These are phyloP conservation scores for Stenogyne calaminthoides DNA, from an alignment of 305 asterid species.

Conservation along the genomic window DNA sequence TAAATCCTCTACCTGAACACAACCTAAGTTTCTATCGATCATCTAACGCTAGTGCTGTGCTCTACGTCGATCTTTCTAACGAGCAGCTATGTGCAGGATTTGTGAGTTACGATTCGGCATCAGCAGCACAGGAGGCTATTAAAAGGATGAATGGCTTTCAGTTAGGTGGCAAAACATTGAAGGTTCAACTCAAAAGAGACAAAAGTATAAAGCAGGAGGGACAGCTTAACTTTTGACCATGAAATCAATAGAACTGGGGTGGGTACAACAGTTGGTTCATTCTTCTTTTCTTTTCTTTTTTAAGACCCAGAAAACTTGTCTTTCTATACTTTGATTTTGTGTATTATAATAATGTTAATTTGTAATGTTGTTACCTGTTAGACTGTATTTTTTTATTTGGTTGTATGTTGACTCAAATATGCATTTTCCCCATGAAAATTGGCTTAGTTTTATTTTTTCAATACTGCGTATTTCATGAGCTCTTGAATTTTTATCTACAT, in stretches of 20 bases:
- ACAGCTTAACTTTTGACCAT: slow-evolving; percentile 18
- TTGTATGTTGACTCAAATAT: not conserved
- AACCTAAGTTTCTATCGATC: slow-evolving; percentile 38
- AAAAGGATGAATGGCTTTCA: slow-evolving; percentile 81
- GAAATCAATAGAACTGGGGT: slow-evolving; percentile 16
- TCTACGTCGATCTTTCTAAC: slow-evolving; percentile 7
- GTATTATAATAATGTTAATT: slow-evolving; percentile 36
- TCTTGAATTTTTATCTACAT: too few relatives aligned
- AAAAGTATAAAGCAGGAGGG: slow-evolving; percentile 48
- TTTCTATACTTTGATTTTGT: slow-evolving; percentile 35
- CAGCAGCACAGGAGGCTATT: slow-evolving; percentile 83
- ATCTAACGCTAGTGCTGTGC: not conserved
- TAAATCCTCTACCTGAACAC: not conserved
- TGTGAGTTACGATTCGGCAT: slow-evolving; percentile 83
- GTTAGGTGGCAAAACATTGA: slow-evolving; percentile 88
- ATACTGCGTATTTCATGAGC: not conserved
- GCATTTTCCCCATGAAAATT: not conserved
- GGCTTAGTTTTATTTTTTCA: not conserved
- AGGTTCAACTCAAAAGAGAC: slow-evolving; percentile 93
- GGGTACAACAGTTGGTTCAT: slow-evolving; percentile 13
- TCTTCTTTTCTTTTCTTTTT: slow-evolving; percentile 30
- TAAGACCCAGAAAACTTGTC: slow-evolving; percentile 41
- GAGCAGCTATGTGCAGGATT: slow-evolving; percentile 59
- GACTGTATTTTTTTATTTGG: not conserved
- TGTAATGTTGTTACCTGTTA: slow-evolving; percentile 42